Evolutionary conservation across 208 protist species (phyloP).

Genomic region (Porcisia hertigi): DNA sequence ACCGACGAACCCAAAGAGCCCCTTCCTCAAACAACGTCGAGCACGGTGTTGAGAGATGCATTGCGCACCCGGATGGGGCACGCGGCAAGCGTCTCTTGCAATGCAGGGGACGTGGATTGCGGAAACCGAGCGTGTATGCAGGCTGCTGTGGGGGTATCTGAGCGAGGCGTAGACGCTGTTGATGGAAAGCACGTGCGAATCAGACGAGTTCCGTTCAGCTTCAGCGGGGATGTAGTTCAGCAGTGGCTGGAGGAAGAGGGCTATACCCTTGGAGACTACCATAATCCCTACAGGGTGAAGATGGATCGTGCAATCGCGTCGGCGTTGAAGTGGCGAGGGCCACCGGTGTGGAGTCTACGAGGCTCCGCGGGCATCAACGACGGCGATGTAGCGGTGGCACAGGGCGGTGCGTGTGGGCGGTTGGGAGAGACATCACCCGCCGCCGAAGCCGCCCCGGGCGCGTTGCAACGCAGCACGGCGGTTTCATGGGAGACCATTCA

Average conservation of each 20-base stretch:
- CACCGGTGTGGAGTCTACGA: background rate
- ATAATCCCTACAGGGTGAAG: constrained; percentile 10
- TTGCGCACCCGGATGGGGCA: background rate
- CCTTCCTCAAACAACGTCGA: background rate
- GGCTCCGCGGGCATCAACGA: background rate
- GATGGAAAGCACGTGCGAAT: background rate
- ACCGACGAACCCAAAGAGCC: background rate
- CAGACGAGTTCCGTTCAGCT: background rate
- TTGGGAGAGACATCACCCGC: background rate
- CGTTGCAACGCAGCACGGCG: background rate
- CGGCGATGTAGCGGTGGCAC: background rate
- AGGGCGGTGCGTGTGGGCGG: background rate
- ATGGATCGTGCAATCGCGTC: background rate
- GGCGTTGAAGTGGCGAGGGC: constrained; percentile 20
- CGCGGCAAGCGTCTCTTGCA: background rate
- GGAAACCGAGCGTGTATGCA: background rate
- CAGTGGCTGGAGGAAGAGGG: constrained; percentile 23
- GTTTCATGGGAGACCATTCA: background rate
- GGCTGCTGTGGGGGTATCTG: background rate
- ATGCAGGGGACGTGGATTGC: background rate
- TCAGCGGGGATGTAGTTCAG: constrained; percentile 27
- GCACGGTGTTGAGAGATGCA: background rate
- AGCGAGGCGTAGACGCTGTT: background rate
- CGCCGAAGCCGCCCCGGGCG: background rate
- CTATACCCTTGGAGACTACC: background rate